Conservation (phyloP, 1,284 basidiomycete genomes). For the Microbotryum saponariae region DNA sequence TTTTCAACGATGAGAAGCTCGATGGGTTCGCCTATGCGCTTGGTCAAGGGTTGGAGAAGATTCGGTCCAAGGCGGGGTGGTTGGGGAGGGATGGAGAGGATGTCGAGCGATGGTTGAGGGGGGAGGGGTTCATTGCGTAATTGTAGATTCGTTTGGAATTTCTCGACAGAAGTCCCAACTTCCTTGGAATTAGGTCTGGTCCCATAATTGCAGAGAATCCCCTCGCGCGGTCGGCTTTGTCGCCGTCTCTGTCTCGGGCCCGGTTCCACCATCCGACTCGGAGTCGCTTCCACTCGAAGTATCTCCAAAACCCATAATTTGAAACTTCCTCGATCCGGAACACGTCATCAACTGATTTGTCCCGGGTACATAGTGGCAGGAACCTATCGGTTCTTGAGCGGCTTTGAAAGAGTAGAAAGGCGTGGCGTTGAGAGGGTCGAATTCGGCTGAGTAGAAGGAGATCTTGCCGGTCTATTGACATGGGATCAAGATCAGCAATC, state of each 20-base stretch:
- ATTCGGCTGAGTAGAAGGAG: conserved; percentile 29
- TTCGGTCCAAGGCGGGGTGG: conserved; percentile 49
- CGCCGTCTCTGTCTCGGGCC: background rate
- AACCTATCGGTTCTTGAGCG: conserved; percentile 19
- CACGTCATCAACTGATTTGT: conserved; percentile 7
- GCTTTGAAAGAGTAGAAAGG: conserved; percentile 11
- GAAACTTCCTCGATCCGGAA: conserved; percentile 6
- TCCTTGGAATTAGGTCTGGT: background rate
- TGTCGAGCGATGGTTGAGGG: conserved; percentile 55
- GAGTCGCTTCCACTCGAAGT: background rate
- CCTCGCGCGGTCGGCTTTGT: background rate
- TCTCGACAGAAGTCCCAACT: background rate
- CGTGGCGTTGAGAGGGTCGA: conserved; percentile 24
- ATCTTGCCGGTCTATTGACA: conserved; percentile 34
- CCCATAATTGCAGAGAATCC: too few species aligned
- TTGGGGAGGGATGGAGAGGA: conserved; percentile 50
- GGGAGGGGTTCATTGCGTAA: conserved; percentile 34
- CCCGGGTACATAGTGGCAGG: background rate
- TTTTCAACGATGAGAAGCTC: too few species aligned
- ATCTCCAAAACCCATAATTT: background rate
- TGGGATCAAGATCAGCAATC: background rate
- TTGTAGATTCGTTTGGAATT: background rate
- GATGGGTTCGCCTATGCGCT: background rate
- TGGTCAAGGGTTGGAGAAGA: conserved; percentile 48
- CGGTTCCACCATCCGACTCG: background rate